Base-by-base conservation (phyloP, 2,329 filamentous ascomycete genomes). In the Xylariaceae sp. region DNA sequence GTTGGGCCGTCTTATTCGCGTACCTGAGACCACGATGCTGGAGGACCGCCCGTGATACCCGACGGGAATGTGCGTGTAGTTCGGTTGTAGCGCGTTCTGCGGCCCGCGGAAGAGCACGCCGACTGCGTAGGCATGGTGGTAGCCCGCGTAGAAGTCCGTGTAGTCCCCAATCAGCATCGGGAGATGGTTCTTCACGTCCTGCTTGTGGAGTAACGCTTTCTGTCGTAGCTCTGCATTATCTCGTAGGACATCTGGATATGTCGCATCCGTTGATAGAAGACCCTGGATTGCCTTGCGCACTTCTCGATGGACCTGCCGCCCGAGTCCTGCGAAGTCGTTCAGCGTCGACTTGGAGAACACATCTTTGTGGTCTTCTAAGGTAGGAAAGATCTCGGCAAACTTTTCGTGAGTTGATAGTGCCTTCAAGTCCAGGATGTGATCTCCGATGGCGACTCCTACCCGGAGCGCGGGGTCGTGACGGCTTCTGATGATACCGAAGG, bases 121-220 rank as follows among this genome's bases (percentile, higher is more conserved):
- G 14, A 85, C 76, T 47, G 58, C 53, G 67, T 81, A 84, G 16
- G 88, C 88, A 67, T 93, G 88, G 62, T 91, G 85, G 53, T 84
- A 70, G 12, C 88, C 88, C 8, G 85, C 87, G 61, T 88, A 93
- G 70, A 93, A 93, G 65, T 93, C 88, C 1, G 87, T 88, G 64
- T 92, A 93, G 64, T 92, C 87, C 21, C 86, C 85, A 55, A 92
- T 88, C 44, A 75, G 73, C 79, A 93, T 82, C 2, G 88, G 88
- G 6, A 92, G 60, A 58, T 91, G 85, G 60, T 77, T 82, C 51
- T 73, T 77, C 39, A 83, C 78, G 17, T 80, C 69, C 4, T 72
- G 69, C 38, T 82, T 74, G 0, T 75, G 77, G 3, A 89, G 50
- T 11, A 92, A 64, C 0, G 75, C 79, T 42, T 73, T 68, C 45